phyloP scores from a whole-genome alignment of 148 eudicot species.

The Rhododendron kiyosumense region DNA sequence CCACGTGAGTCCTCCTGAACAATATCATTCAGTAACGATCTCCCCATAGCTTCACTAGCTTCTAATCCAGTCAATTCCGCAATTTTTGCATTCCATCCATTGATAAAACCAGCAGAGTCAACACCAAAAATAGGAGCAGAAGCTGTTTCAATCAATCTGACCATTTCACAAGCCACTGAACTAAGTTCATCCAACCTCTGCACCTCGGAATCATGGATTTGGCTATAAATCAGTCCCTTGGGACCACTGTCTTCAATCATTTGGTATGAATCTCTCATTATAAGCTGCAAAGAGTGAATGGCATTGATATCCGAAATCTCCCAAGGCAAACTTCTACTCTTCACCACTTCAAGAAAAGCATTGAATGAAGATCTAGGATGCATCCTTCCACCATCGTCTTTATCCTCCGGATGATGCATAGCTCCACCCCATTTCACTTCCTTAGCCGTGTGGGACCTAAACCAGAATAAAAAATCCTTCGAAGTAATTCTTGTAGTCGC shows the following conservation, averaged over 20 bases:
- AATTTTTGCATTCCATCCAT: slow-evolving; percentile 44
- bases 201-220: slow-evolving; percentile 4
- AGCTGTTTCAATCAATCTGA: slow-evolving; percentile 38
- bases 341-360: slow-evolving; percentile 36
- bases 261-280: slow-evolving; percentile 27
- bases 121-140: slow-evolving; percentile 44
- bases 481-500: slow-evolving; percentile 30
- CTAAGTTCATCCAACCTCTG: slow-evolving; percentile 20
- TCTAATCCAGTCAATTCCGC: slow-evolving; percentile 35
- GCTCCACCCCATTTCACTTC: slow-evolving; percentile 45
- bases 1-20: slow-evolving; percentile 26
- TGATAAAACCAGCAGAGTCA: slow-evolving; percentile 28
- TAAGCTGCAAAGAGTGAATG: slow-evolving; percentile 42
- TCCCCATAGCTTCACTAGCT: slow-evolving; percentile 37
- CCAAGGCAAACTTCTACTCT: slow-evolving; percentile 38
- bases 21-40: slow-evolving; percentile 24
- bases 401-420: slow-evolving; percentile 33
- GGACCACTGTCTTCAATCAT: slow-evolving; percentile 12
- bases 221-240: not conserved
- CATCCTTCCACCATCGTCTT: slow-evolving; percentile 30
- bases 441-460: slow-evolving; percentile 38
- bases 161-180: slow-evolving; percentile 37
- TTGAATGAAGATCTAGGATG: slow-evolving; percentile 41
- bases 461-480: slow-evolving; percentile 37
- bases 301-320: slow-evolving; percentile 35